Base-by-base conservation (phyloP, 768 basidiomycete genomes). In the Phlegmacium glaucopus region DNA sequence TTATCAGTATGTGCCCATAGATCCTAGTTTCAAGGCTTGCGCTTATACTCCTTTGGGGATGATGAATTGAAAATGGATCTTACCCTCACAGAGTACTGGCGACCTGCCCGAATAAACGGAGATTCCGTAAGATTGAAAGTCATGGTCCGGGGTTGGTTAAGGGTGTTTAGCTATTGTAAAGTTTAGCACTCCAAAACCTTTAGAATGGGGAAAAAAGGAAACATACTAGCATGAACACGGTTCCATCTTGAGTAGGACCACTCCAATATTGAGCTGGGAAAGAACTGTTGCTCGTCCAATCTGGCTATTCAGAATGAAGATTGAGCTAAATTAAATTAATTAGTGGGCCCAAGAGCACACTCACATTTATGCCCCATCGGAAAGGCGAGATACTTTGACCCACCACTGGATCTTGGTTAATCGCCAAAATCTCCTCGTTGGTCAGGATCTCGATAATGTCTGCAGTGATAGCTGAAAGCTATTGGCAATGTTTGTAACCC, bases 1-100 rank as follows among this genome's bases (percentile, higher is more conserved):
- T 85, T 86, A 55, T 83, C 66, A 11, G 82, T 85, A 60, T 87
- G 85, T 3, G 78, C 57, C 85, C 85, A 88, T 1, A 87, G 70
- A 57, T 88, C 85, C 82, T 87, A 45, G 17, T 37, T 39, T 22
- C 17, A 43, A 3, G 30, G 6, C n/a, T 16, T n/a, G 36, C 27
- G 29, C 44, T 25, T 29, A 27, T 4, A 18, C 5, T 22, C 5
- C 2, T 22, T 34, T 25, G 42, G 18, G 15, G 32, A 32, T 30
- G 35, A 42, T 38, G 39, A 47, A 11, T n/a, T n/a, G 13, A 35
- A 41, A 9, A 17, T 2, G 42, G 12, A 4, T 54, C 79, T 39
- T 56, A 84, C 83, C 45, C 82, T 72, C 45, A 86, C 78, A n/a
- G 72, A 60, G 55, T 86, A 85, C 58, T 81, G 76, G 30, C 79